These are phyloP conservation scores for Phenoliferia sp. DNA, from an alignment of 1,284 basidiomycete genomes.

Conservation along the genomic window DNA sequence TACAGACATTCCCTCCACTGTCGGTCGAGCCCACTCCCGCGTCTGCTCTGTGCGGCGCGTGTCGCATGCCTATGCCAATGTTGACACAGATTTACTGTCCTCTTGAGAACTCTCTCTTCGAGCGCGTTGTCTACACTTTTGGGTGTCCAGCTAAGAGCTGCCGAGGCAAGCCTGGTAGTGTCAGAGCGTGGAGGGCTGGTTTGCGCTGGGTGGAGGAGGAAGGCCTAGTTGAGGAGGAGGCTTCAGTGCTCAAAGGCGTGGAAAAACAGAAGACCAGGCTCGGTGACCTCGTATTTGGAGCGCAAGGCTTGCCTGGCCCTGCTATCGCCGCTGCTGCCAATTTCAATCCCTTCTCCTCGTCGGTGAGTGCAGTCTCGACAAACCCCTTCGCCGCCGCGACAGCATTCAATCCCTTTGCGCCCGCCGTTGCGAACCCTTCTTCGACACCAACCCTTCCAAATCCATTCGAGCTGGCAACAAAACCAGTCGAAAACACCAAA, in stretches of 20 bases:
- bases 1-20: not conserved
- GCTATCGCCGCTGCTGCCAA: not conserved
- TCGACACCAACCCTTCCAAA: conserved; percentile 1
- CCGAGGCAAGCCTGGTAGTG: conserved; percentile 63
- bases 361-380: no score
- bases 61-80: conserved; percentile 65
- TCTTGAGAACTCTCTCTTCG: conserved; percentile 70
- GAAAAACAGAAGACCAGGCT: conserved; percentile 13
- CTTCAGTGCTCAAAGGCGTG: not conserved
- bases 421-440: not conserved
- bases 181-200: conserved; percentile 25
- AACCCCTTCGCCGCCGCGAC: conserved; percentile 18
- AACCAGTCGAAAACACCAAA: conserved; percentile 8
- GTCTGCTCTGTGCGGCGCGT: conserved; percentile 46
- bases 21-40: conserved; percentile 12
- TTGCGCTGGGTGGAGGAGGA: conserved; percentile 18
- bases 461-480: conserved; percentile 3
- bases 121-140: conserved; percentile 74
- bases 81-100: conserved; percentile 80
- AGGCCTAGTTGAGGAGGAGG: conserved; percentile 12
- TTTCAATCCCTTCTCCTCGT: conserved; percentile 1
- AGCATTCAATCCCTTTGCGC: conserved; percentile 19
- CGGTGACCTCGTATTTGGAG: conserved; percentile 30
- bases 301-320: not conserved
- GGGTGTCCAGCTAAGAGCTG: conserved; percentile 62